Conservation (phyloP, 2,329 filamentous ascomycete genomes). For the Fusarium abutilonis region DNA sequence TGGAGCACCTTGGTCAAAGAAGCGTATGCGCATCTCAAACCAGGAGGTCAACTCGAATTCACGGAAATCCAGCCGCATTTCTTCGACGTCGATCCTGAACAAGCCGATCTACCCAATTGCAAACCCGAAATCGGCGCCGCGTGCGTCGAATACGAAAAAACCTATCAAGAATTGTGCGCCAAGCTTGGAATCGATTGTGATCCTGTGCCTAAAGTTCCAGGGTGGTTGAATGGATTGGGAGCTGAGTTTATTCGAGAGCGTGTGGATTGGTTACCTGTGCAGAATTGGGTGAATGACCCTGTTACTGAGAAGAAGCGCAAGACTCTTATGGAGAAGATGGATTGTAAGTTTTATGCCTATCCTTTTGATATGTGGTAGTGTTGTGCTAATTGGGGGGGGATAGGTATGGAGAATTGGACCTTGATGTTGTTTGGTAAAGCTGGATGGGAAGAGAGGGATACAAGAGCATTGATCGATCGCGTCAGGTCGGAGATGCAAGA, state of each 20-base stretch:
- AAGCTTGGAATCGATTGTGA: constrained; percentile 53
- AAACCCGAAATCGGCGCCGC: constrained; percentile 40
- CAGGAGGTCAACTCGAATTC: constrained; percentile 58
- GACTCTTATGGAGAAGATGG: constrained; percentile 51
- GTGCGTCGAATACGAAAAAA: constrained; percentile 50
- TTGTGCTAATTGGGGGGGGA: constrained; percentile 11
- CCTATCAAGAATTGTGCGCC: constrained; percentile 44
- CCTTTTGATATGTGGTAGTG: too few relatives aligned
- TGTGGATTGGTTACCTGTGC: constrained; percentile 55
- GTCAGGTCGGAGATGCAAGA: constrained; percentile 48
- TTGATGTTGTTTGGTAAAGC: constrained; percentile 48
- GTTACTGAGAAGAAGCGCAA: constrained; percentile 52
- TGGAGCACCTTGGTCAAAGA: constrained; percentile 52
- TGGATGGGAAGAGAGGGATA: constrained; percentile 49
- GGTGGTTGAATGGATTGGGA: constrained; percentile 51
- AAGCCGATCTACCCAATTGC: constrained; percentile 28
- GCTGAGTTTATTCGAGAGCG: constrained; percentile 54
- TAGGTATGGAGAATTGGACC: constrained; percentile 47
- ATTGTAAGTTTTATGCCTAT: constrained; percentile 44
- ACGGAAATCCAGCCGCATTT: constrained; percentile 54
- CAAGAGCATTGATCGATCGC: constrained; percentile 46
- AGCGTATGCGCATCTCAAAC: constrained; percentile 54
- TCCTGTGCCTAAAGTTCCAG: constrained; percentile 50
- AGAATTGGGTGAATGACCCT: constrained; percentile 54
- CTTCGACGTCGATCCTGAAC: constrained; percentile 51